Conservation (phyloP, 352 stramenopile species). For the Plasmopara viticola region DNA sequence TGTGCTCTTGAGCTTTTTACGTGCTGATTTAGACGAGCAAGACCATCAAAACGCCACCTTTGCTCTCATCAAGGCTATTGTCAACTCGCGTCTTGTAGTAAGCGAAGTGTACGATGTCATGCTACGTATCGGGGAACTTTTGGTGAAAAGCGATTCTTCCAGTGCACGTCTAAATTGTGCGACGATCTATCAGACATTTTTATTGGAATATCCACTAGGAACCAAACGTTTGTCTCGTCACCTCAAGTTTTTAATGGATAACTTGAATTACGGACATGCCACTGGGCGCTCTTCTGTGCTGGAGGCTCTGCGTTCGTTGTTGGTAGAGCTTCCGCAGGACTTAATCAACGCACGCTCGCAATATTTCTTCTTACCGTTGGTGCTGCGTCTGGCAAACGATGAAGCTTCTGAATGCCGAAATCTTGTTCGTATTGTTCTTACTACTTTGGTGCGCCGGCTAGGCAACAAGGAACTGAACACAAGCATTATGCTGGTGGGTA, state of each 20-base stretch:
- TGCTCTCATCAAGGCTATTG: constrained; percentile 89
- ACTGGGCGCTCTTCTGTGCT: constrained; percentile 90
- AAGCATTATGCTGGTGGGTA: constrained; percentile 79
- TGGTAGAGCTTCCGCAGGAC: constrained; percentile 89
- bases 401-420: constrained; percentile 86
- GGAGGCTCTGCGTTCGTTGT: constrained; percentile 77
- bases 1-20: constrained; percentile 90
- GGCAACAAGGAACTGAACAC: constrained; percentile 88
- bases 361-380: constrained; percentile 94
- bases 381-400: constrained; percentile 95
- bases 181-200: constrained; percentile 84
- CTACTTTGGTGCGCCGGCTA: constrained; percentile 81
- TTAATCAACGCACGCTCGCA: constrained; percentile 90
- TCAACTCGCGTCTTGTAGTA: constrained; percentile 87
- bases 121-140: constrained; percentile 89
- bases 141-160: constrained; percentile 89
- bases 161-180: constrained; percentile 78
- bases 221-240: constrained; percentile 91
- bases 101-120: constrained; percentile 96
- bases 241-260: constrained; percentile 93
- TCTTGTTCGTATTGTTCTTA: constrained; percentile 74
- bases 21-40: constrained; percentile 87
- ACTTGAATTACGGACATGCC: constrained; percentile 94
- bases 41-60: constrained; percentile 95
- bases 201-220: constrained; percentile 94